A percentile compares a stretch with the other conserved stretches of the same genome.
These are phyloP conservation scores for Fistulifera solaris DNA, from an alignment of 108 stramenopile species.

Conservation along the genomic window DNA sequence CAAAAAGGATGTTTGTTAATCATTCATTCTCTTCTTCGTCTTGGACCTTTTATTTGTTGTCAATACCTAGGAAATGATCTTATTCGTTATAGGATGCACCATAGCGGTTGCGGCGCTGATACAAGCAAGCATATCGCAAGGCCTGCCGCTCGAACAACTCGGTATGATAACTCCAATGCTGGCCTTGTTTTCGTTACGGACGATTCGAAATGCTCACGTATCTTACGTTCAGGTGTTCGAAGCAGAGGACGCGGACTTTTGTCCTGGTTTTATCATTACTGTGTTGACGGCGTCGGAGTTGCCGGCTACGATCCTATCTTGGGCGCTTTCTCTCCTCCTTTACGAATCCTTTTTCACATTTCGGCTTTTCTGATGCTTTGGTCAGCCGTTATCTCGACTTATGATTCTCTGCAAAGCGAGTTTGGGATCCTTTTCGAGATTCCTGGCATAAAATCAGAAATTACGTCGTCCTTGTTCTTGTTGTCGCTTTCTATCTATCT, in stretches of 20 bases:
- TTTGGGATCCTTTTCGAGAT: neutral
- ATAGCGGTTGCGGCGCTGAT: neutral
- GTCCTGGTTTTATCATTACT: conserved; percentile 2
- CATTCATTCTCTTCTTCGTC: too few species aligned
- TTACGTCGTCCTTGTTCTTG: neutral
- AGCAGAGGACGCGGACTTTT: conserved; percentile 5
- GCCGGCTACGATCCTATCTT: conserved; percentile 61
- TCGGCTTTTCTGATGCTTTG: conserved; percentile 16
- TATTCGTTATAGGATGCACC: too few species aligned
- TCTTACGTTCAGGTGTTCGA: conserved; percentile 7
- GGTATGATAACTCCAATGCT: conserved; percentile 2
- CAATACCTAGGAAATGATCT: too few species aligned
- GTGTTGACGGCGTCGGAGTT: conserved; percentile 24
- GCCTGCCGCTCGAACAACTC: conserved; percentile 10
- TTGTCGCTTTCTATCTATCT: conserved; percentile 8
- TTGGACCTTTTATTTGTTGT: too few species aligned
- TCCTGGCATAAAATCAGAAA: neutral
- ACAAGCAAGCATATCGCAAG: conserved; percentile 5
- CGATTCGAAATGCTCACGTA: neutral
- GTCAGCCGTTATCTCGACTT: conserved; percentile 8
- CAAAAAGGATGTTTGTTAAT: too few species aligned
- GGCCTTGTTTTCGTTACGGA: neutral
- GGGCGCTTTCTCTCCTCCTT: conserved; percentile 53
- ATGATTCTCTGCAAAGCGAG: neutral
- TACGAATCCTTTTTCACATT: conserved; percentile 31